Conservation (phyloP, 352 stramenopile genomes). For the Pythium phragmitis region DNA sequence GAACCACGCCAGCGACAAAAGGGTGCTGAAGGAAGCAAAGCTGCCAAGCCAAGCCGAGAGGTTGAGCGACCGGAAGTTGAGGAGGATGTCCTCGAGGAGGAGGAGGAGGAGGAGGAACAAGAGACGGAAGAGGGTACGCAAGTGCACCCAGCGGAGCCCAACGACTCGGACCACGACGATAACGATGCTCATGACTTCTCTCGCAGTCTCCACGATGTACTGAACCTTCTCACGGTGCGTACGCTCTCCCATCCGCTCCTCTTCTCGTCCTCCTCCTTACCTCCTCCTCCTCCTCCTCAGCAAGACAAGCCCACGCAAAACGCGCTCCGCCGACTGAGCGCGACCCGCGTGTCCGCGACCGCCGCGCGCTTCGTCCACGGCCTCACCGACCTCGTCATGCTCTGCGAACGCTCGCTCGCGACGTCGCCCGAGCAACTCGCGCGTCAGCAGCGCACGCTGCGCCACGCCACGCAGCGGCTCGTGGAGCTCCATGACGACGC, state of each 20-base stretch:
- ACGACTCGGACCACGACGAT: constrained; percentile 18
- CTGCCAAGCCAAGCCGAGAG: not conserved
- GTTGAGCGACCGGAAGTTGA: constrained; percentile 1
- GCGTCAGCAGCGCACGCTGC: constrained; percentile 26
- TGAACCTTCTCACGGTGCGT: constrained; percentile 36
- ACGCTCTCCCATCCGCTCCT: constrained; percentile 24
- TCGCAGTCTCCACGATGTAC: constrained; percentile 14
- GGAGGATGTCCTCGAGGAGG: constrained; percentile 16
- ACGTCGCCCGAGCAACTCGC: constrained; percentile 66
- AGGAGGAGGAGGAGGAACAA: constrained; percentile 9
- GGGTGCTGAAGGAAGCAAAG: not conserved
- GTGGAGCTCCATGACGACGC: constrained; percentile 63
- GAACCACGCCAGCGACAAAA: not conserved
- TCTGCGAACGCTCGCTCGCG: constrained; percentile 37
- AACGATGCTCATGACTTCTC: constrained; percentile 10
- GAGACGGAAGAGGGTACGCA: not conserved
- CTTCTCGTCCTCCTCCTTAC: not conserved
- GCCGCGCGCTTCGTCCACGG: constrained; percentile 36
- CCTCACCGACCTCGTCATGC: constrained; percentile 44
- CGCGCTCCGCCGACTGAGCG: constrained; percentile 37
- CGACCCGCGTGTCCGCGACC: constrained; percentile 38
- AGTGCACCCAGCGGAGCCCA: too few species aligned
- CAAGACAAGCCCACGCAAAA: constrained; percentile 42
- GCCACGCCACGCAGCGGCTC: constrained; percentile 54
- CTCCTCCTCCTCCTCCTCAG: constrained; percentile 15